phyloP scores from a whole-genome alignment of 2,329 filamentous ascomycete species.

The Phaeosphaeria sp. region DNA sequence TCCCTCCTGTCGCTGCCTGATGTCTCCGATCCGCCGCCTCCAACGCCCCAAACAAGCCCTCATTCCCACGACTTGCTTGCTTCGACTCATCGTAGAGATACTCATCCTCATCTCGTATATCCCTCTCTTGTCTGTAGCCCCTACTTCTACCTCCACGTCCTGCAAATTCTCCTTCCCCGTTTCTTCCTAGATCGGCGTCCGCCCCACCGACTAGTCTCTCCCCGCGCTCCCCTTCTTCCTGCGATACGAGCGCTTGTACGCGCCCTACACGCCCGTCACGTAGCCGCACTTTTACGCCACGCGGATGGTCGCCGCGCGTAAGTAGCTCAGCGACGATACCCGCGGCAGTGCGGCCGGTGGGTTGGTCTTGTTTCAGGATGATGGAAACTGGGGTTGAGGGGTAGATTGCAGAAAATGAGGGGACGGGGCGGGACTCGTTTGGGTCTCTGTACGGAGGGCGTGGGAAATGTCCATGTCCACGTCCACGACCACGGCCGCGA shows the following conservation, averaged over 20 bases:
- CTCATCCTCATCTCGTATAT: conserved; percentile 38
- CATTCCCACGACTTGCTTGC: conserved; percentile 6
- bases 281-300: conserved; percentile 80
- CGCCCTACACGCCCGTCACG: conserved; percentile 74
- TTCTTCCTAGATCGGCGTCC: conserved; percentile 30
- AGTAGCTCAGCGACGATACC: conserved; percentile 72
- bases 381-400: conserved; percentile 65
- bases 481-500: neutral
- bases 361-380: conserved; percentile 77
- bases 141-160: conserved; percentile 9
- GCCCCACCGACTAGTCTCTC: conserved; percentile 35
- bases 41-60: conserved; percentile 29
- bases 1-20: conserved; percentile 27
- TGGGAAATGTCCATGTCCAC: neutral
- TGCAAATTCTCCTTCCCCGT: conserved; percentile 24
- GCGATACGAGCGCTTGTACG: conserved; percentile 67
- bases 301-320: conserved; percentile 75
- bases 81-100: conserved; percentile 38
- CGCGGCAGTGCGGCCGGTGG: conserved; percentile 72
- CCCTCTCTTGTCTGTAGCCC: conserved; percentile 26
- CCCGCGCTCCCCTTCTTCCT: conserved; percentile 25
- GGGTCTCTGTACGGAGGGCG: neutral
- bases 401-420: neutral
- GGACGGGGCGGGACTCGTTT: neutral
- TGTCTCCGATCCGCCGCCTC: conserved; percentile 35